phyloP scores from a whole-genome alignment of 495 filamentous ascomycete species.

The Lophiostoma macrostomum region DNA sequence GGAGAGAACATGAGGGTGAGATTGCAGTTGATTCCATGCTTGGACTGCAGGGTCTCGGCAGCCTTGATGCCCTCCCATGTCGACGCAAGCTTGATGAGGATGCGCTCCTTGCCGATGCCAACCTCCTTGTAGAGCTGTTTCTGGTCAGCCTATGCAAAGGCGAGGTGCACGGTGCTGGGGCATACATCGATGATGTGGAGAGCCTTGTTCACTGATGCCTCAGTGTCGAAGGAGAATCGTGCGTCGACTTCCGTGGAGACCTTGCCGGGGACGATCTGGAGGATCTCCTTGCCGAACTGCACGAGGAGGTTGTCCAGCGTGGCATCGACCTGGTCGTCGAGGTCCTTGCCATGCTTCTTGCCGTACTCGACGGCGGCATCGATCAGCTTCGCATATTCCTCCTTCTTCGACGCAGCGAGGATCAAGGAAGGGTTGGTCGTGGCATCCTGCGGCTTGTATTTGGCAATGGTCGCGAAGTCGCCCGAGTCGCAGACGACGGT shows the following conservation, averaged over 20 bases:
- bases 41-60: conserved; percentile 84
- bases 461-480: conserved; percentile 82
- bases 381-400: conserved; percentile 90
- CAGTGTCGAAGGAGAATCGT: conserved; percentile 89
- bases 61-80: conserved; percentile 98
- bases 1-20: conserved; percentile 98
- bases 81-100: conserved; percentile 88
- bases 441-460: conserved; percentile 99
- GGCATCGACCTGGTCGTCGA: conserved; percentile 52
- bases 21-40: conserved; percentile 97
- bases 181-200: conserved; percentile 92
- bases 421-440: conserved; percentile 99
- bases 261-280: conserved; percentile 94
- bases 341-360: conserved; percentile 62
- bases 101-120: conserved; percentile 87
- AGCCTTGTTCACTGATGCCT: conserved; percentile 92
- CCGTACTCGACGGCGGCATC: conserved; percentile 82
- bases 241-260: conserved; percentile 99
- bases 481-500: conserved; percentile 96
- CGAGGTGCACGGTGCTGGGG: not conserved
- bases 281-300: conserved; percentile 96
- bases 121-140: conserved; percentile 82
- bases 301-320: conserved; percentile 81
- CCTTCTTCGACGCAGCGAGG: conserved; percentile 95
- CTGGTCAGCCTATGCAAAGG: conserved; percentile 1